Evolutionary conservation across 768 basidiomycete genomes (phyloP), one percentile per base, ranked within the genome.

Genomic region (Inosperma sp.): DNA sequence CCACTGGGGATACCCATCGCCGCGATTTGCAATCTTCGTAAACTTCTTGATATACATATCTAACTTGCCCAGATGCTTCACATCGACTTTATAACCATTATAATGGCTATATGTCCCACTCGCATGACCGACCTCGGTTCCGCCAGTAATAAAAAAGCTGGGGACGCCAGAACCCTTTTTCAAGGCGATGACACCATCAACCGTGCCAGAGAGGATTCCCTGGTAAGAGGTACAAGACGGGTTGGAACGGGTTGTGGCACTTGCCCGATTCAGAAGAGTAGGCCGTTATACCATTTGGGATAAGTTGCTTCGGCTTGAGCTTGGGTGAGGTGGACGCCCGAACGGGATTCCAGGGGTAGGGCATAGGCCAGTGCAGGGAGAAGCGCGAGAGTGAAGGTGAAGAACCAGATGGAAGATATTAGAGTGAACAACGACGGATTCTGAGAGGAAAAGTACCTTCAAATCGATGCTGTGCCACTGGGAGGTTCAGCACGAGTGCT

Each of bases 61-160:
- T 29, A 67, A 29, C 3, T 29, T 41, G 6, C 59, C 56, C 22
- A 51, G 41, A 43, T 63, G 59, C 37, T 59, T 58, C 9, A 66
- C 50, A 44, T 65, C 62, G 41, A 66, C 64, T 37, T 65, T 65
- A 54, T 61, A 65, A 12, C 65, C 63, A 29, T 65, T 65, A 4
- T 34, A 49, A 43, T 66, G 65, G 29, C 62, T 62, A 47, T 57
- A 62, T 2, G 58, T 66, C 6, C 63, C 63, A 19, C 59, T 57
- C 1, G 63, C 61, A 49, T 67, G 66, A 12, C 66, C 66, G 21
- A 62, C 61, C 47, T 67, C 65, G 1, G 65, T 83, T 2, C 84
- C 83, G 1, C 87, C 86, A 3, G 87, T 88, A 46, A 90, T 78
- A 60, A 88, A 73, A 68, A 86, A 81, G 10, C 76, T 75, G 10